Evolutionary conservation across 192 early-diverging fungal species (phyloP).

Genomic region (Backusella westeae): DNA sequence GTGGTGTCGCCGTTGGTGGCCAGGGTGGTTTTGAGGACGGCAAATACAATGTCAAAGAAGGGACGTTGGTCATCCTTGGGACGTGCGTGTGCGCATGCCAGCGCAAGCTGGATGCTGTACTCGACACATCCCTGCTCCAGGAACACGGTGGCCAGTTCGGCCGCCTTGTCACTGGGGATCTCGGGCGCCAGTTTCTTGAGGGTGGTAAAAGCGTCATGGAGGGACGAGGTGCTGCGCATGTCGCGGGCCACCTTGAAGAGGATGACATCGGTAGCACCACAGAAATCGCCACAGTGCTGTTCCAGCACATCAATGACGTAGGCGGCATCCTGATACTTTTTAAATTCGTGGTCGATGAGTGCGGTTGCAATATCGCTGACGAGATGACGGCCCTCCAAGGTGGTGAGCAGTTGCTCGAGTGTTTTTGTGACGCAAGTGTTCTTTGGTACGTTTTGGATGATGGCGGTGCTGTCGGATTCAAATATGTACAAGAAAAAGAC

Average conservation of each 20-base stretch:
- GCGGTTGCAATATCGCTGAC: neutral
- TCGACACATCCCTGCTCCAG: neutral
- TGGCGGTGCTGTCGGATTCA: neutral
- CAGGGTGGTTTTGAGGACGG: neutral
- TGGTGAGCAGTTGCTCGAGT: neutral
- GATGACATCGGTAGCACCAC: neutral
- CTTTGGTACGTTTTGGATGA: neutral
- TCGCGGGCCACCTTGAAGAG: neutral
- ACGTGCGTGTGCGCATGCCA: neutral
- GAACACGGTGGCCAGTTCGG: neutral
- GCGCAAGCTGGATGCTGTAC: neutral
- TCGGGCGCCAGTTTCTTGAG: neutral
- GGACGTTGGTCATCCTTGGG: neutral
- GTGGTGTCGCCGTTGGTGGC: neutral
- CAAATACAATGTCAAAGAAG: conserved; percentile 4
- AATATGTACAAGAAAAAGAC: conserved; percentile 1
- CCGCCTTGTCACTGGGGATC: neutral
- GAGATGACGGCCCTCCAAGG: neutral
- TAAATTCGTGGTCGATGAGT: neutral
- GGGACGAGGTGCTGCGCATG: neutral
- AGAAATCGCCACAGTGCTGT: neutral
- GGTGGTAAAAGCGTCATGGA: neutral
- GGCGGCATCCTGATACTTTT: neutral
- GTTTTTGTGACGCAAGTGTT: neutral
- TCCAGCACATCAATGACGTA: conserved; percentile 5